Evolutionary conservation across 2,329 filamentous ascomycete genomes (phyloP), one percentile per base, ranked within the genome.

Genomic region (Curvularia eragrostidis): DNA sequence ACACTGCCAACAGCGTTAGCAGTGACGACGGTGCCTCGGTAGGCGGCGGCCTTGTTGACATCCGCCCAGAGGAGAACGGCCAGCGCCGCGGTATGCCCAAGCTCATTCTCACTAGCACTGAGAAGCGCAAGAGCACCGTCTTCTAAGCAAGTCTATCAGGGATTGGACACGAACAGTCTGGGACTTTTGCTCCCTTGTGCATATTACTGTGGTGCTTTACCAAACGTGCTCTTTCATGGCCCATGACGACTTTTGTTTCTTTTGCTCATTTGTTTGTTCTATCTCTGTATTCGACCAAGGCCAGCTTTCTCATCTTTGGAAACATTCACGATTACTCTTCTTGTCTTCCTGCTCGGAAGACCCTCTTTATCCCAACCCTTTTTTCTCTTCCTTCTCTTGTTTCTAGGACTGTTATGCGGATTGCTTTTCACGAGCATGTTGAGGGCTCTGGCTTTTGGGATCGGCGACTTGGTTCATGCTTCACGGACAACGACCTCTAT

Each of bases 71-170:
- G 79, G 84, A 87, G 77, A 80, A 80, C 63, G 75, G 76, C 41
- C 83, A 84, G 58, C 87, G 91, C 78, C 91, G 92, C 79, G 93
- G 89, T 82, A 90, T 90, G 67, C 90, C 92, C 52, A 89, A 93
- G 83, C 87, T 97, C 73, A 90, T 97, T 66, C 85, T 97, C 66
- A 93, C 91, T 66, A 93, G 87, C 76, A 90, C 89, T 62, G 93
- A 96, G 82, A 97, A 96, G 86, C 90, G 93, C 78, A 96, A 92
- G 84, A 89, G 85, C 78, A 81, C 84, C 58, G 78, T 86, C 73
- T 85, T 84, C 72, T 89, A 81, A 81, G 59, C 24, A 39, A 39
- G 12, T 46, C 34, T 52, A 52, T 8, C 23, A 56, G 44, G 48
- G 43, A 62, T 47, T 57, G 57, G 65, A 62, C 61, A 54, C 47